A percentile compares a stretch with the other conserved stretches of the same genome.
phyloP scores from a whole-genome alignment of 169 alveolate species.

The Miamiensis avidus region DNA sequence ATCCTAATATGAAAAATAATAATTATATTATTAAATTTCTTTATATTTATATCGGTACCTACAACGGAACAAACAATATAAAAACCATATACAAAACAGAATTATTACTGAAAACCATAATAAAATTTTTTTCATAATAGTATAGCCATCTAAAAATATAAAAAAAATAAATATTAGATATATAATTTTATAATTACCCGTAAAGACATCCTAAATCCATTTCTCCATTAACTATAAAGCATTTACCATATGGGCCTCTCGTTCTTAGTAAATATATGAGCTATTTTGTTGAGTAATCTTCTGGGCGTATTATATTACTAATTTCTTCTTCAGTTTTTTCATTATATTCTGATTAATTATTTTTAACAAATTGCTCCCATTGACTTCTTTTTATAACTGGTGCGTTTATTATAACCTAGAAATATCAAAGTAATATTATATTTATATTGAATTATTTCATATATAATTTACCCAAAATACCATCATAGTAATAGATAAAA shows the following conservation, averaged over 20 bases:
- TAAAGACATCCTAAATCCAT: neutral
- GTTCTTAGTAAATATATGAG: neutral
- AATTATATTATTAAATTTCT: too few relatives aligned
- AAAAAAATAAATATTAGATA: neutral
- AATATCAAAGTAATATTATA: too few relatives aligned
- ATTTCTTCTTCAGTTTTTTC: neutral
- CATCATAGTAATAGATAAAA: neutral
- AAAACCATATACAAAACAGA: too few relatives aligned
- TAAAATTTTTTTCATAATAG: too few relatives aligned
- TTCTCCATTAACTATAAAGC: neutral
- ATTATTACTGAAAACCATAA: too few relatives aligned
- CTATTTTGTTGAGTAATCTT: neutral
- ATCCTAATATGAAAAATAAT: too few relatives aligned
- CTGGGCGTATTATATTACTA: neutral
- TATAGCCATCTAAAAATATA: slow-evolving; percentile 1
- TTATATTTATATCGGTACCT: too few relatives aligned
- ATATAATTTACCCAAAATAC: slow-evolving; percentile 1
- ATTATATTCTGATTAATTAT: neutral
- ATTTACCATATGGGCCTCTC: neutral
- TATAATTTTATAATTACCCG: neutral
- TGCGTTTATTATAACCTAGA: too few relatives aligned
- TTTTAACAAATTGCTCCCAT: neutral
- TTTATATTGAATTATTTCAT: too few relatives aligned
- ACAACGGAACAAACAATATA: neutral
- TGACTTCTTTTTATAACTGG: neutral